Evolutionary conservation across 208 protist species (phyloP).

Genomic region (Acanthamoeba triangularis): DNA sequence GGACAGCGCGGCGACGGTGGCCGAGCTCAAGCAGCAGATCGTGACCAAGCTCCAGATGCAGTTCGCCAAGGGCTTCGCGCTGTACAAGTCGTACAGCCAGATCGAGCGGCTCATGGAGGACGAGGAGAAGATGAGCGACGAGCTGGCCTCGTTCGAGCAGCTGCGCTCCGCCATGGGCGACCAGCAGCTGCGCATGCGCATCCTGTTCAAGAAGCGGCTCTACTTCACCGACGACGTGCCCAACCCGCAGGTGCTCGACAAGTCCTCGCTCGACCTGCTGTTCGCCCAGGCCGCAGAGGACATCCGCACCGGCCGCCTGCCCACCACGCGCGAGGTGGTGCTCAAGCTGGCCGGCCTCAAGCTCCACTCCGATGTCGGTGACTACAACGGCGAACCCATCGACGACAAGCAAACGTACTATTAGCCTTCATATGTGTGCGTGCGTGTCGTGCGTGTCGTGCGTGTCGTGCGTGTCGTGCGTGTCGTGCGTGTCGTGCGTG

Average conservation of each 20-base stretch:
- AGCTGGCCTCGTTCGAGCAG: constrained; percentile 32
- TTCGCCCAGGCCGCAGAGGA: constrained; percentile 56
- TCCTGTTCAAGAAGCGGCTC: constrained; percentile 67
- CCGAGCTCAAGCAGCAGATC: constrained; percentile 61
- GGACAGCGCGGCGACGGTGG: constrained; percentile 57
- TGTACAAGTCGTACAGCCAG: constrained; percentile 62
- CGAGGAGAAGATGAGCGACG: constrained; percentile 63
- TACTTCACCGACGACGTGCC: constrained; percentile 47
- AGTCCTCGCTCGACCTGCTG: constrained; percentile 61
- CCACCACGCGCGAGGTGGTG: constrained; percentile 48
- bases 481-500: too few species aligned
- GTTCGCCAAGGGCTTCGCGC: constrained; percentile 27
- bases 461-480: too few species aligned
- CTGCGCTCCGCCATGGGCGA: constrained; percentile 52
- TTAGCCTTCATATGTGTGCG: too few species aligned
- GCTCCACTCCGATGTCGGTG: constrained; percentile 9
- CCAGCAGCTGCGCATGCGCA: constrained; percentile 69
- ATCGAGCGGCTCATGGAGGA: constrained; percentile 61
- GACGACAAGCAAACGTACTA: constrained; percentile 48
- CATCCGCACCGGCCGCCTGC: constrained; percentile 67
- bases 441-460: background rate
- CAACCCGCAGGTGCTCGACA: constrained; percentile 34
- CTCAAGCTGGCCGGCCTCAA: constrained; percentile 61
- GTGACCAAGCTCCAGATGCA: constrained; percentile 35
- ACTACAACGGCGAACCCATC: background rate